These are phyloP conservation scores for Cladophialophora immunda DNA, from an alignment of 2,329 filamentous ascomycete genomes.

Conservation along the genomic window DNA sequence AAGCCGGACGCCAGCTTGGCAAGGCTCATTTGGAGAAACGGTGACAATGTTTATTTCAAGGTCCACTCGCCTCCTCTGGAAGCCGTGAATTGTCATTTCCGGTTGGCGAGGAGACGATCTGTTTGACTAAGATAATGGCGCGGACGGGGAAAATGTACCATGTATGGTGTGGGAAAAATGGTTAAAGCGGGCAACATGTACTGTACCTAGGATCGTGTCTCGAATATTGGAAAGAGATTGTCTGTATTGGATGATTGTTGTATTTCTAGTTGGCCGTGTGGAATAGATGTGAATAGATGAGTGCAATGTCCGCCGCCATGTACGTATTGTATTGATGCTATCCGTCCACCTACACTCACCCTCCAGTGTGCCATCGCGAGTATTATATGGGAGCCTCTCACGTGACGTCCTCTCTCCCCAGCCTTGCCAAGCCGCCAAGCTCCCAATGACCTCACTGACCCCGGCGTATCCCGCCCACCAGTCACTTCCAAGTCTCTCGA, in stretches of 20 bases:
- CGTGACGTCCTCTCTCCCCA: neutral
- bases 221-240: neutral
- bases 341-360: neutral
- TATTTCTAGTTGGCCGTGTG: neutral
- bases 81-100: neutral
- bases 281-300: neutral
- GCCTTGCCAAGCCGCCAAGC: neutral
- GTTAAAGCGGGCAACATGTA: neutral
- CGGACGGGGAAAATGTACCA: neutral
- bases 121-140: neutral
- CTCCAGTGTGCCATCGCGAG: too few relatives aligned
- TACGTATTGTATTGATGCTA: neutral
- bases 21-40: neutral
- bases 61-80: neutral
- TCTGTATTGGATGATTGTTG: slow-evolving; percentile 2
- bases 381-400: neutral
- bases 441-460: neutral
- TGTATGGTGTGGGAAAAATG: neutral
- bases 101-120: neutral
- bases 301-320: neutral
- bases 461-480: neutral
- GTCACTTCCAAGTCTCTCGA: neutral
- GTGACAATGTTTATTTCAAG: neutral
- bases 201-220: neutral
- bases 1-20: neutral